Evolutionary conservation across 352 stramenopile genomes (phyloP).

Genomic region (Halophytophthora batemanensis): DNA sequence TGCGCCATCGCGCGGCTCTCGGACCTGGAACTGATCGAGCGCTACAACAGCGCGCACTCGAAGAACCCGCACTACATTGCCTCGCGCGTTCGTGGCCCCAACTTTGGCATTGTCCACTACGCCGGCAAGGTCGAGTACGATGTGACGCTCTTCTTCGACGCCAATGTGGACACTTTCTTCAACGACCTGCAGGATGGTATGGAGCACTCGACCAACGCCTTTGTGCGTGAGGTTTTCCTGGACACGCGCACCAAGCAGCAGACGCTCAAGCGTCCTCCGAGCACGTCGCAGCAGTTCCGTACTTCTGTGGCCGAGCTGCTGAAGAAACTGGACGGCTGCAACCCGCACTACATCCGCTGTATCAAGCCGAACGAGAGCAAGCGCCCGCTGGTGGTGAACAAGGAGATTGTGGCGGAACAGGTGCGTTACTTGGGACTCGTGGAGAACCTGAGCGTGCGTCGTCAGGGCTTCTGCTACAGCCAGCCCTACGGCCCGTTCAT

Average conservation of each 20-base stretch:
- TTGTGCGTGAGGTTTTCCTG: slow-evolving; percentile 77
- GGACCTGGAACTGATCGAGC: slow-evolving; percentile 73
- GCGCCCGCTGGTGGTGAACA: slow-evolving; percentile 60
- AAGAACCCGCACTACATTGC: slow-evolving; percentile 74
- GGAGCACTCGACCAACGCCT: slow-evolving; percentile 64
- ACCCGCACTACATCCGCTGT: slow-evolving; percentile 90
- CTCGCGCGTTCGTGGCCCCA: slow-evolving; percentile 62
- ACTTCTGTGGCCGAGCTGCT: slow-evolving; percentile 78
- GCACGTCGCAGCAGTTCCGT: slow-evolving; percentile 83
- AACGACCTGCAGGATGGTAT: slow-evolving; percentile 77
- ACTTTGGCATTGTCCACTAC: slow-evolving; percentile 84
- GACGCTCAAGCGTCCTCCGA: slow-evolving; percentile 81
- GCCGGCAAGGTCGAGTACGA: slow-evolving; percentile 86
- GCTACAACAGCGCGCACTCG: slow-evolving; percentile 68
- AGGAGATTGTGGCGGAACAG: slow-evolving; percentile 68
- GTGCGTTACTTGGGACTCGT: slow-evolving; percentile 80
- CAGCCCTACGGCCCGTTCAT: slow-evolving; percentile 78
- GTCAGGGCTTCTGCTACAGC: slow-evolving; percentile 84
- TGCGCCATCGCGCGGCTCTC: slow-evolving; percentile 69
- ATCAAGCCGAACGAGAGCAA: slow-evolving; percentile 92
- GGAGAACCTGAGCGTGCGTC: slow-evolving; percentile 79
- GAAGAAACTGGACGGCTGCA: slow-evolving; percentile 81
- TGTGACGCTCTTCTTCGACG: slow-evolving; percentile 81
- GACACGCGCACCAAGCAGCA: slow-evolving; percentile 77
- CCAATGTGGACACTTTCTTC: slow-evolving; percentile 85